A percentile compares a stretch with the other conserved stretches of the same genome.
phyloP scores from a whole-genome alignment of 352 stramenopile species.

The Globisporangium heterothallicum region DNA sequence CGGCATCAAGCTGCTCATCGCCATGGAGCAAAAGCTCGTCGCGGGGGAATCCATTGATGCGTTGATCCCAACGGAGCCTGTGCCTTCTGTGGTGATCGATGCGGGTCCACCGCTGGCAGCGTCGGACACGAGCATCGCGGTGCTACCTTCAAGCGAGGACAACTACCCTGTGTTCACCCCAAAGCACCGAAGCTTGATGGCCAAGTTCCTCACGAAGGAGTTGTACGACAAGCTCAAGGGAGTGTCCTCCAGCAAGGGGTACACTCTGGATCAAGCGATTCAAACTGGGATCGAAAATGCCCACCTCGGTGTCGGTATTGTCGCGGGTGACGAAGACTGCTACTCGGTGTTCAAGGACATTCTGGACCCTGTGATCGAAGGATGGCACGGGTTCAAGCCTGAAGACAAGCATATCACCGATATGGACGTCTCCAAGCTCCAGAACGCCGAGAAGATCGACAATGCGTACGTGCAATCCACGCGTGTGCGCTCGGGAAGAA shows the following conservation, averaged over 20 bases:
- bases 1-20: slow-evolving; percentile 80
- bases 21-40: slow-evolving; percentile 84
- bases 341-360: slow-evolving; percentile 81
- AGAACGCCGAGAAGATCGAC: slow-evolving; percentile 60
- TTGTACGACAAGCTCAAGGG: slow-evolving; percentile 84
- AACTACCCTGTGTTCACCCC: slow-evolving; percentile 76
- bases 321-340: slow-evolving; percentile 84
- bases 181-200: slow-evolving; percentile 85
- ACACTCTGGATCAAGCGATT: slow-evolving; percentile 83
- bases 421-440: slow-evolving; percentile 75
- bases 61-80: slow-evolving; percentile 56
- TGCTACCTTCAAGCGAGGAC: slow-evolving; percentile 57
- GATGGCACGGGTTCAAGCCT: slow-evolving; percentile 82
- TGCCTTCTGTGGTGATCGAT: slow-evolving; percentile 53
- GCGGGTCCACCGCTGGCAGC: slow-evolving; percentile 32
- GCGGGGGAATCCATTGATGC: slow-evolving; percentile 61
- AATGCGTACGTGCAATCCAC: slow-evolving; percentile 89
- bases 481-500: slow-evolving; percentile 87
- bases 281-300: slow-evolving; percentile 81
- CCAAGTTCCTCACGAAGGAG: slow-evolving; percentile 76
- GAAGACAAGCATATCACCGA: slow-evolving; percentile 77
- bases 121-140: slow-evolving; percentile 41
- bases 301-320: slow-evolving; percentile 75
- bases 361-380: slow-evolving; percentile 82
- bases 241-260: slow-evolving; percentile 57